These are phyloP conservation scores for Podospora australis DNA, from an alignment of 495 filamentous ascomycete species.

Conservation along the genomic window DNA sequence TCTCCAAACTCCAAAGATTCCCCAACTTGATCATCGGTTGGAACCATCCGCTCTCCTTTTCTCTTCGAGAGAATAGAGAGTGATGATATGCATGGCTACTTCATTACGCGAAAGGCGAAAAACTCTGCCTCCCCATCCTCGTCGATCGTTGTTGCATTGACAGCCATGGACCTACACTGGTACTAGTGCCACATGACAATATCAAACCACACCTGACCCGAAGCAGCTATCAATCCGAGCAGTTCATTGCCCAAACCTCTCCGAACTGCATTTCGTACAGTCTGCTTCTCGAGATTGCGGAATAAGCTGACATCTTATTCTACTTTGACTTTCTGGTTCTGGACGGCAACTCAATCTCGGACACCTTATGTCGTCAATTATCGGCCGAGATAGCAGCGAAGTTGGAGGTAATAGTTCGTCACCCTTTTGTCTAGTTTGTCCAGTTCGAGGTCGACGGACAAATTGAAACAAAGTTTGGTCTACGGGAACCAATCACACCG, in stretches of 20 bases:
- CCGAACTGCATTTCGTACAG: neutral
- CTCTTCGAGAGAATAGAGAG: too few species aligned
- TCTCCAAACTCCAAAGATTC: slow-evolving; percentile 3
- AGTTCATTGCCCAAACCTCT: neutral
- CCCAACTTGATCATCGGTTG: slow-evolving; percentile 1
- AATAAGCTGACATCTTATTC: slow-evolving; percentile 4
- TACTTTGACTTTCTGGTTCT: slow-evolving; percentile 7
- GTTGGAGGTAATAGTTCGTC: slow-evolving; percentile 10
- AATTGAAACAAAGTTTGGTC: slow-evolving; percentile 24
- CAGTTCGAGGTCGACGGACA: too few species aligned
- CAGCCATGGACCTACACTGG: slow-evolving; percentile 16
- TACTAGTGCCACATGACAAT: slow-evolving; percentile 24
- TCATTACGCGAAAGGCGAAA: slow-evolving; percentile 5
- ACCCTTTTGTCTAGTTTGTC: too few species aligned
- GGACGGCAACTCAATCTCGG: slow-evolving; percentile 20
- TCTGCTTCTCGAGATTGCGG: slow-evolving; percentile 15
- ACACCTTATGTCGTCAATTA: slow-evolving; percentile 25
- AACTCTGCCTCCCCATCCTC: slow-evolving; percentile 2
- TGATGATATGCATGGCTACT: slow-evolving; percentile 3
- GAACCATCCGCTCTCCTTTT: slow-evolving; percentile 1
- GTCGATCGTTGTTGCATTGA: slow-evolving; percentile 27
- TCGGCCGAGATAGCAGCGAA: slow-evolving; percentile 31
- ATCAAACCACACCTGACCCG: neutral
- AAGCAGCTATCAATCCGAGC: slow-evolving; percentile 2
- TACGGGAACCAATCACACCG: slow-evolving; percentile 19